A percentile compares a stretch with the other conserved stretches of the same genome.
These are phyloP conservation scores for Tuber magnatum DNA, from an alignment of 495 filamentous ascomycete genomes.

Conservation along the genomic window DNA sequence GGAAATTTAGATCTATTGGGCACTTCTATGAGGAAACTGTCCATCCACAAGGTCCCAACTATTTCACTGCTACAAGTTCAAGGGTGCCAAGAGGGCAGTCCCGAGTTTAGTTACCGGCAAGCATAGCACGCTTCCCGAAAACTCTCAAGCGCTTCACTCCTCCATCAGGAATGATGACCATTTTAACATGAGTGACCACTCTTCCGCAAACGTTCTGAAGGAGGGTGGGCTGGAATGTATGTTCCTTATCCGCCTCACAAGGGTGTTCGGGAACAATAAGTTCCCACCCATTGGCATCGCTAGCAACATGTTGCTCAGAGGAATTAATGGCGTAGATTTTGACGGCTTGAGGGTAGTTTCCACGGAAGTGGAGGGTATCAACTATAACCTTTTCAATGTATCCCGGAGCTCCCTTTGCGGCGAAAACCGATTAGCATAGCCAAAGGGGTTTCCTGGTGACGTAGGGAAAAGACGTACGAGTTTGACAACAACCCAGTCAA, in stretches of 20 bases:
- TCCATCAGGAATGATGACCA: slow-evolving; percentile 87
- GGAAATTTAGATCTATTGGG: background rate
- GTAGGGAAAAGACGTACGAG: slow-evolving; percentile 42
- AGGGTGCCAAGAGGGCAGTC: background rate
- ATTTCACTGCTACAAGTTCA: background rate
- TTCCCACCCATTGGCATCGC: slow-evolving; percentile 60
- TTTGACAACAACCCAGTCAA: slow-evolving; percentile 77
- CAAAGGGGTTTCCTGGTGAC: background rate
- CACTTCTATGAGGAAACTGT: background rate
- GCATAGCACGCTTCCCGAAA: slow-evolving; percentile 56
- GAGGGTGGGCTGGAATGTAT: slow-evolving; percentile 52
- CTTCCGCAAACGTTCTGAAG: slow-evolving; percentile 47
- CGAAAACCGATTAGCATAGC: background rate
- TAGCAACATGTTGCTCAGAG: slow-evolving; percentile 29
- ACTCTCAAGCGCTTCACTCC: slow-evolving; percentile 83
- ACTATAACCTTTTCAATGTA: slow-evolving; percentile 65
- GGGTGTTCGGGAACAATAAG: slow-evolving; percentile 60
- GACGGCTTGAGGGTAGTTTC: slow-evolving; percentile 78
- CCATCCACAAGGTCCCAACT: background rate
- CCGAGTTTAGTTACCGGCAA: background rate
- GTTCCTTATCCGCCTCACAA: slow-evolving; percentile 74
- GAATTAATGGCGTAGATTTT: slow-evolving; percentile 60
- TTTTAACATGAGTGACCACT: slow-evolving; percentile 70
- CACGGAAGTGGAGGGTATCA: slow-evolving; percentile 83
- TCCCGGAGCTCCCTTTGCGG: slow-evolving; percentile 55